A percentile compares a stretch with the other conserved stretches of the same genome.
Evolutionary conservation across 2,329 filamentous ascomycete species (phyloP).

Genomic region (Leptographium radiaticola): DNA sequence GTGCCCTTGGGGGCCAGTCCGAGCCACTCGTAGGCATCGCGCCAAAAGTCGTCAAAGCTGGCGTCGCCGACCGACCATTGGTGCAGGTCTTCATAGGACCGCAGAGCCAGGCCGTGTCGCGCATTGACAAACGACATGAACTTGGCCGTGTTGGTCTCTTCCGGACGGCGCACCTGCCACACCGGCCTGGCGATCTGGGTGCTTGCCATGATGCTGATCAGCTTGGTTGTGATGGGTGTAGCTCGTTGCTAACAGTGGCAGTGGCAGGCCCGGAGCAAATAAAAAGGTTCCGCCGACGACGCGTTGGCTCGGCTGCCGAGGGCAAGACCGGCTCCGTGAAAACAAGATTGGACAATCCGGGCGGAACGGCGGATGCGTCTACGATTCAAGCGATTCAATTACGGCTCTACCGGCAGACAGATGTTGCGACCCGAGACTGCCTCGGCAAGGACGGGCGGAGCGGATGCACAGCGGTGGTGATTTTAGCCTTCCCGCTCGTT

Average conservation of each 20-base stretch:
- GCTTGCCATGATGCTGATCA: neutral
- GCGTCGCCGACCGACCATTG: constrained; percentile 3
- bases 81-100: constrained; percentile 4
- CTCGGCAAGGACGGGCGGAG: neutral
- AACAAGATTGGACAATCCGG: neutral
- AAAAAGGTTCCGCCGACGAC: neutral
- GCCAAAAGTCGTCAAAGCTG: constrained; percentile 2
- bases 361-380: no score
- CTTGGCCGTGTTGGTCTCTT: constrained; percentile 1
- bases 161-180: neutral
- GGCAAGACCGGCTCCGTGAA: neutral
- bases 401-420: neutral
- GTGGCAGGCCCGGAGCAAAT: neutral
- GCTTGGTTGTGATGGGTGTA: neutral
- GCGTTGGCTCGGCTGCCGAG: neutral
- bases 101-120: neutral
- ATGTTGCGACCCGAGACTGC: neutral
- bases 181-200: neutral
- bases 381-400: no score
- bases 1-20: neutral
- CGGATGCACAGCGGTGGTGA: neutral
- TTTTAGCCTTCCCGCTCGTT: no score
- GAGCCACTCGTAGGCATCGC: constrained; percentile 4
- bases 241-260: neutral
- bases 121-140: constrained; percentile 4